Evolutionary conservation across 305 asterid genomes (phyloP), one percentile per base, ranked within the genome.

Genomic region (Fraxinus latifolia): DNA sequence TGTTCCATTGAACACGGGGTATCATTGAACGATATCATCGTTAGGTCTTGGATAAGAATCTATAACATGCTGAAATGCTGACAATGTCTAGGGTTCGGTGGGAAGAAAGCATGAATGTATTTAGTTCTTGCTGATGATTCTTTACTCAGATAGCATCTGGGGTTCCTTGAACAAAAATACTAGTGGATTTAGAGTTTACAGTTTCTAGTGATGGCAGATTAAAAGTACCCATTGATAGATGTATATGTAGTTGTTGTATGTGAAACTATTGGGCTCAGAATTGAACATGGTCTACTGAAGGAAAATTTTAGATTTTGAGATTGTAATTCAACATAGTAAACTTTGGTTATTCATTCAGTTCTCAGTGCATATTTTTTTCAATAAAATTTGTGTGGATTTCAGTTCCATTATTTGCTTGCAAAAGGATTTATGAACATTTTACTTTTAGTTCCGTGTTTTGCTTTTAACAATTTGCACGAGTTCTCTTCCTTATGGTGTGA

Each of bases 1-100:
- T 95, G 78, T 95, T 95, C 83, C 92, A 94, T 79, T 95, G 92
- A 92, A 39, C 36, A 15, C 79, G 23, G 21, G 39, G 44, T 32
- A 70, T 70, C 75, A 2, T 70, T 15, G 44, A 33, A 71, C 14
- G 0, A 32, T 34, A 31, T 71, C 47, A 32, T 71, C 5, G 27
- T 71, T 71, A 12, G 25, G 42, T 14, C 44, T 71, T 71, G 76
- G 15, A 71, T n/a, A n/a, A 71, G 76, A 71, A 71, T 71, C 33
- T 15, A 33, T 36, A 32, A 68, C 19, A 2, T 27, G 36, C 33
- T 62, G 29, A 0, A 27, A 65, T 27, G 34, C 37, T 25, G 71
- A 67, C 9, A 27, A 4, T 27, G 7, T 11, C 7, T 65, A 9
- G 74, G 19, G n/a, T 67, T 67, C 31, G 0, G 32, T 27, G 7